Conservation (phyloP, 2,329 filamentous ascomycete genomes). For the Apiospora saccharicola region DNA sequence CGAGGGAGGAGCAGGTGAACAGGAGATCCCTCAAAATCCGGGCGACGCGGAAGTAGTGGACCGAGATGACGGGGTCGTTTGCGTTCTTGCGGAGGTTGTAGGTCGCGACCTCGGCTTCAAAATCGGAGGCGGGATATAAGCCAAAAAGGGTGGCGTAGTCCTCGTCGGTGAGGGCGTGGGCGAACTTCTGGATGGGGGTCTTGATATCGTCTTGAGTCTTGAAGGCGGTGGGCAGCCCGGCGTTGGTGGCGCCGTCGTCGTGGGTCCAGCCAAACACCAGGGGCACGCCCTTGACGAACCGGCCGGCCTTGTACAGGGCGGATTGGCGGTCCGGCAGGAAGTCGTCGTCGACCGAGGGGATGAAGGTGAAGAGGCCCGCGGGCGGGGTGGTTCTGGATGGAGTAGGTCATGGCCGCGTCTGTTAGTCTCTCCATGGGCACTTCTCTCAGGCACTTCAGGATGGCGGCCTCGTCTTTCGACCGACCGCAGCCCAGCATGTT, state of each 20-base stretch:
- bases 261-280: conserved; percentile 39
- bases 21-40: conserved; percentile 36
- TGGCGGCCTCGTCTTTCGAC: conserved; percentile 30
- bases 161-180: conserved; percentile 34
- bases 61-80: conserved; percentile 31
- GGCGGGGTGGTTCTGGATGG: conserved; percentile 40
- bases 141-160: conserved; percentile 38
- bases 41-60: conserved; percentile 36
- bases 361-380: conserved; percentile 27
- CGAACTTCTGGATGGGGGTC: conserved; percentile 31
- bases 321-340: conserved; percentile 46
- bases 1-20: conserved; percentile 36
- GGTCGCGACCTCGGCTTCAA: conserved; percentile 32
- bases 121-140: conserved; percentile 37
- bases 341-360: conserved; percentile 46
- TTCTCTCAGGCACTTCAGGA: conserved; percentile 10
- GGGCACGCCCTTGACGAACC: conserved; percentile 31
- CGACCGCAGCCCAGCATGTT: neutral
- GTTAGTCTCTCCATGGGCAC: conserved; percentile 38
- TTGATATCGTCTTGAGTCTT: conserved; percentile 38
- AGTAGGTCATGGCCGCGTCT: conserved; percentile 37
- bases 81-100: conserved; percentile 27
- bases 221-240: conserved; percentile 32
- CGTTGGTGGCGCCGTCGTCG: conserved; percentile 39
- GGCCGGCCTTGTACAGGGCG: conserved; percentile 33